Conservation (phyloP, 768 basidiomycete genomes). For the Obba rivulosa region DNA sequence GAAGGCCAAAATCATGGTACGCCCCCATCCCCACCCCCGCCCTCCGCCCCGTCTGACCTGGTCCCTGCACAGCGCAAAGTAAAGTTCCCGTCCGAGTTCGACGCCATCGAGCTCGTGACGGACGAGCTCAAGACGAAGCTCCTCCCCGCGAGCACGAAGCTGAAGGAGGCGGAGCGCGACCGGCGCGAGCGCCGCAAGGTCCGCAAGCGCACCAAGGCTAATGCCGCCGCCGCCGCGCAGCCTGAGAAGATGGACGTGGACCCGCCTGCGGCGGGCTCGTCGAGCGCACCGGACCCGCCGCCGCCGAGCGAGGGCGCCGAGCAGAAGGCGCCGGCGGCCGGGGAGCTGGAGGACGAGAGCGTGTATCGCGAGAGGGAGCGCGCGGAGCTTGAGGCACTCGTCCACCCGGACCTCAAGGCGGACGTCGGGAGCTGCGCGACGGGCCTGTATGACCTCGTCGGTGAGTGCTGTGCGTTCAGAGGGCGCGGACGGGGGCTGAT, state of each 20-base stretch:
- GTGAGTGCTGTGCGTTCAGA: slow-evolving; percentile 39
- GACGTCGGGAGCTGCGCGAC: slow-evolving; percentile 74
- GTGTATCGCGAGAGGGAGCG: slow-evolving; percentile 61
- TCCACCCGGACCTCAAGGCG: slow-evolving; percentile 54
- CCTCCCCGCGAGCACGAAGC: slow-evolving; percentile 59
- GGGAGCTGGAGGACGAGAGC: slow-evolving; percentile 60
- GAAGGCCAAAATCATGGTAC: slow-evolving; percentile 96
- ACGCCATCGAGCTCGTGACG: slow-evolving; percentile 76
- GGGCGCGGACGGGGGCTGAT: neutral
- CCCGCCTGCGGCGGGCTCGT: slow-evolving; percentile 20
- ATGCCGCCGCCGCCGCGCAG: slow-evolving; percentile 22
- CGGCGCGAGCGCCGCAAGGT: slow-evolving; percentile 79
- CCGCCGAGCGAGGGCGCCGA: no score
- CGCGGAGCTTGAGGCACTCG: slow-evolving; percentile 55
- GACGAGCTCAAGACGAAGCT: slow-evolving; percentile 74
- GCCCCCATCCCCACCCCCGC: slow-evolving; percentile 7
- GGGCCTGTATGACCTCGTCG: slow-evolving; percentile 88
- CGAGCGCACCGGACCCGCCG: slow-evolving; percentile 24
- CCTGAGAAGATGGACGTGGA: slow-evolving; percentile 15
- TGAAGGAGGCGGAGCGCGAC: slow-evolving; percentile 81
- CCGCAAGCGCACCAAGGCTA: slow-evolving; percentile 63
- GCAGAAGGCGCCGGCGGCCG: slow-evolving; percentile 12
- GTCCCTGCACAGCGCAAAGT: slow-evolving; percentile 65
- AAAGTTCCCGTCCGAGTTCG: slow-evolving; percentile 87
- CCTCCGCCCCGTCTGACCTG: neutral